phyloP scores from a whole-genome alignment of 1,139 yeast species.

The Sugiyamaella japonica region DNA sequence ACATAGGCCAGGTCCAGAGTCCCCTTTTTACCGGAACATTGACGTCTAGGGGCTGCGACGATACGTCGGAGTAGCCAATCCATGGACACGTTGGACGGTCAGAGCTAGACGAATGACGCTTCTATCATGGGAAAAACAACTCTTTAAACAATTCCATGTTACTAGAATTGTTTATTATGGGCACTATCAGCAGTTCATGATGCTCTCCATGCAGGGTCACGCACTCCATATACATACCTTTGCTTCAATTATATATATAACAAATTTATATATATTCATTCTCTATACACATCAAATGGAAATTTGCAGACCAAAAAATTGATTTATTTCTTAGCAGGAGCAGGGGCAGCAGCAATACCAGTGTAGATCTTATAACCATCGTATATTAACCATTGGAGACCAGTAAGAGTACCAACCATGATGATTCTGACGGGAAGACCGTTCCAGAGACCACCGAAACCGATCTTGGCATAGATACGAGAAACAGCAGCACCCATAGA shows the following conservation, averaged over 20 bases:
- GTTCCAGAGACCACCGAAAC: conserved; percentile 89
- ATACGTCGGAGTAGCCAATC: conserved; percentile 17
- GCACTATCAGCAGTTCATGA: no score
- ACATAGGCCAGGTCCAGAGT: conserved; percentile 61
- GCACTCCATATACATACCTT: no score
- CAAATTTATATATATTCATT: background rate
- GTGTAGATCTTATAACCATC: conserved; percentile 89
- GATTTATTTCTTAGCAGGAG: conserved; percentile 23
- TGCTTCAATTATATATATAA: conserved; percentile 2
- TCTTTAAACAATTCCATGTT: no score
- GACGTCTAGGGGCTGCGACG: conserved; percentile 15
- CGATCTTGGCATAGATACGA: conserved; percentile 77
- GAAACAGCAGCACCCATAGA: conserved; percentile 62
- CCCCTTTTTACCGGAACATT: conserved; percentile 72
- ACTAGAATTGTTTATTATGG: no score
- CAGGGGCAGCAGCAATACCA: conserved; percentile 89
- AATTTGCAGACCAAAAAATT: background rate
- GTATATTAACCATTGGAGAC: conserved; percentile 93
- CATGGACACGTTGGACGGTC: background rate
- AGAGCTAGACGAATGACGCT: no score
- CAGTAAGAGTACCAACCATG: conserved; percentile 96
- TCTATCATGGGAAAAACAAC: no score
- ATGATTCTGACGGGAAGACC: conserved; percentile 92
- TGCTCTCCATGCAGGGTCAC: no score
- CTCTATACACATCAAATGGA: background rate